Evolutionary conservation across 208 protist species (phyloP), one percentile per base, ranked within the genome.

Genomic region (Leishmania major): DNA sequence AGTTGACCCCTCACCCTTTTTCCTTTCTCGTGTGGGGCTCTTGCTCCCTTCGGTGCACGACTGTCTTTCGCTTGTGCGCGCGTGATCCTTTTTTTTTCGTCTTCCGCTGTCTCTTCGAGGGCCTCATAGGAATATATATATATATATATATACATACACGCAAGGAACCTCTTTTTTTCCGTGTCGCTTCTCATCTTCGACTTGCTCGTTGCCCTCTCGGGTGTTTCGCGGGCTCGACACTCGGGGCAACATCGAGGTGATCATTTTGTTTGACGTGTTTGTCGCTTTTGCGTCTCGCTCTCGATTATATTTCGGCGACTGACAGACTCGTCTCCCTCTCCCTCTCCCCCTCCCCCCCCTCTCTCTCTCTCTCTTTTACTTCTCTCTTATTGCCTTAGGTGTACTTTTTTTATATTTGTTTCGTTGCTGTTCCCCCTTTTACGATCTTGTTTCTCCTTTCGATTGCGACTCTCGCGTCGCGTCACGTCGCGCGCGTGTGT

Each of bases 101-200:
- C 45, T 47, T 47, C 37, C 37, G n/a, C 37, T 73, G 69, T 84
- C 51, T 82, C 51, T 53, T 76, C 10, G 13, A 59, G 25, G 4
- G 45, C 2, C 59, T 75, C 8, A 3, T 53, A 7, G 37, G 17
- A 47, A 25, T 0, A 55, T 22, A 19, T 55, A 55, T 74, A 69
- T 74, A 69, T 81, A 59, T 1, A 59, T 2, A 31, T 5, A 37
- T 4, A 49, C 0, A 59, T 2, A 40, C n/a, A 75, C 25, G 45
- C 17, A 59, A 2, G 40, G 40, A 5, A 25, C 22, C 71, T 8
- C 45, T 25, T 40, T 75, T 47, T 59, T 47, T 59, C 45, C 45
- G n/a, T 74, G 2, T 74, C 0, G 6, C 37, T 25, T 40, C 8
- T 74, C 47, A 11, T 13, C 47, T 74, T 74, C 11, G 37, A 49